A percentile compares a stretch with the other conserved stretches of the same genome.
phyloP scores from a whole-genome alignment of 1,284 basidiomycete genomes.

The Naganishia cerealis region DNA sequence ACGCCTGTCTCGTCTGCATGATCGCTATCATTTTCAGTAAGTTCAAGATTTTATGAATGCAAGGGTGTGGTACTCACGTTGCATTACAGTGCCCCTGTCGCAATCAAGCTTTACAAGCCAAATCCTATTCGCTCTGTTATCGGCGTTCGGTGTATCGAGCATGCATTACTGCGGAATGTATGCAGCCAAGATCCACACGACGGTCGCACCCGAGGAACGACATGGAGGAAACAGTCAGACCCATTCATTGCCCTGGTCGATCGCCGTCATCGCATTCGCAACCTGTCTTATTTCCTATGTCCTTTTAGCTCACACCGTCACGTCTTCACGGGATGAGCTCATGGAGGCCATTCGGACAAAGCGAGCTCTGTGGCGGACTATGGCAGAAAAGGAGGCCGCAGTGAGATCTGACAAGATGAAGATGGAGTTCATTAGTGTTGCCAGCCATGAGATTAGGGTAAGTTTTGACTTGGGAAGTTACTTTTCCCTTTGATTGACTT shows the following conservation, averaged over 20 bases:
- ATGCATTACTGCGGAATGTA: conserved; percentile 30
- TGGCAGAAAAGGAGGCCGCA: conserved; percentile 35
- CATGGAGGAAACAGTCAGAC: conserved; percentile 6
- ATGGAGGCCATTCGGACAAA: conserved; percentile 36
- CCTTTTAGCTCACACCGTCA: conserved; percentile 35
- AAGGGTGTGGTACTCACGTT: neutral
- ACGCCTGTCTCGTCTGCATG: conserved; percentile 26
- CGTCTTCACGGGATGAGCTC: conserved; percentile 35
- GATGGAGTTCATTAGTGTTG: conserved; percentile 39
- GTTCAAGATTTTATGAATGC: neutral
- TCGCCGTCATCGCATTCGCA: conserved; percentile 34
- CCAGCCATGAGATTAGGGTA: conserved; percentile 33
- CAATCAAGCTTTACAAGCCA: conserved; percentile 29
- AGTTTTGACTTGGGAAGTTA: neutral
- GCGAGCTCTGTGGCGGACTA: conserved; percentile 34
- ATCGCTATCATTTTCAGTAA: conserved; percentile 32
- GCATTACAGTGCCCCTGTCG: conserved; percentile 19
- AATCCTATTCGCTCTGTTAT: conserved; percentile 20
- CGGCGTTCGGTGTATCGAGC: conserved; percentile 17
- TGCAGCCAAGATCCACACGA: conserved; percentile 24
- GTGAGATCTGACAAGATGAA: conserved; percentile 36
- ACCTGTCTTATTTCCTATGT: conserved; percentile 37
- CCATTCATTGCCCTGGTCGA: conserved; percentile 31
- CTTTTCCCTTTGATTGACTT: neutral
- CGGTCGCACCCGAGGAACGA: conserved; percentile 19